Evolutionary conservation across 495 filamentous ascomycete genomes (phyloP), one percentile per base, ranked within the genome.

Genomic region (Neurospora sp.): DNA sequence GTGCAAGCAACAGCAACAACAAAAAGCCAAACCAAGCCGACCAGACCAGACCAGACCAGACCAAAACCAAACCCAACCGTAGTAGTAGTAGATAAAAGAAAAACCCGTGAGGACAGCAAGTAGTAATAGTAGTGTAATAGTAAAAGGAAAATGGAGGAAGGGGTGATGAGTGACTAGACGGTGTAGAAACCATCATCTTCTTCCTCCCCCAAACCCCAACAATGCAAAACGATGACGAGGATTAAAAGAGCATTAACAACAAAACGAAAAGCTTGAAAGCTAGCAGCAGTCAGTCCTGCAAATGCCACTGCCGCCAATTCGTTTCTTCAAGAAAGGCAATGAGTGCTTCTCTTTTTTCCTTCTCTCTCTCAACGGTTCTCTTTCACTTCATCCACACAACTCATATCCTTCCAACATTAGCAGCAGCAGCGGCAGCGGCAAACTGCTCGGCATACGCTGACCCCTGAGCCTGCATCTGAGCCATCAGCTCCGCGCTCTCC

Each of bases 161-260:
- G 27, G 27, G 53, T 7, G 53, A 61, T 3, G 14, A 61, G 27
- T 31, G 27, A 35, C 6, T 14, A 8, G 27, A 65, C 27, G 53
- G 53, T 65, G 18, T 35, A 65, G 53, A 35, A 65, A 65, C 53
- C 53, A 35, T 31, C 22, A 7, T 35, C 53, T 0, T 22, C 53
- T 12, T 59, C 10, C 6, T 6, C 27, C 53, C 53, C 22, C 12
- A 16, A 16, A 7, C 42, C 18, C 5, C 9, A 65, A 31, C 53
- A 65, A 65, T 65, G 53, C 53, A 65, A 65, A 65, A 65, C 53
- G 53, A 65, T 65, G 53, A 16, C 14, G 14, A 65, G 31, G 53
- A 65, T 65, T 65, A 65, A 72, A 70, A 69, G 70, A 42, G 53
- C 41, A 70, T 61, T 73, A 47, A 6, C 38, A 71, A 47, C 16